Conservation (phyloP, 768 basidiomycete species). For the Xanthoconium stramineum region DNA sequence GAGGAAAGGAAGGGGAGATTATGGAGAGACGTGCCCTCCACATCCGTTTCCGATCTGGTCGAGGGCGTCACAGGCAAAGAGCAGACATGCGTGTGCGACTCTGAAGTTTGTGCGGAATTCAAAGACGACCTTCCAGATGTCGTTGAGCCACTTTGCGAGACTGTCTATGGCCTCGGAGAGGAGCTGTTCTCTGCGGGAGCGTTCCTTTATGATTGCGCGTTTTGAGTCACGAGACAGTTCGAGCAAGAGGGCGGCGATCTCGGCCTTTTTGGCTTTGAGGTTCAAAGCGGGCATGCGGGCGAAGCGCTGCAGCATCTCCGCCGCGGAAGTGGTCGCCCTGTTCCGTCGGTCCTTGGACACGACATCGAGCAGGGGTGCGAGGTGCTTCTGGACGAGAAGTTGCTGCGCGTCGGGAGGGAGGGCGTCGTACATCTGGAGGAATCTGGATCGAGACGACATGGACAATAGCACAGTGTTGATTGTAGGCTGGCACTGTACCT, state of each 20-base stretch:
- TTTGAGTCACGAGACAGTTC: slow-evolving; percentile 56
- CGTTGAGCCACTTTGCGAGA: slow-evolving; percentile 55
- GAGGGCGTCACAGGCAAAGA: slow-evolving; percentile 48
- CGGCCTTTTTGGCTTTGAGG: slow-evolving; percentile 50
- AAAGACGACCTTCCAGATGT: slow-evolving; percentile 61
- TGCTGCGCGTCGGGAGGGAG: slow-evolving; percentile 55
- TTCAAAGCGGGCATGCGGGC: slow-evolving; percentile 47
- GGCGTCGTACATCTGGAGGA: slow-evolving; percentile 44
- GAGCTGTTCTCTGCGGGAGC: slow-evolving; percentile 52
- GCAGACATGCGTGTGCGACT: slow-evolving; percentile 53
- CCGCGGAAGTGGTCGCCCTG: slow-evolving; percentile 40
- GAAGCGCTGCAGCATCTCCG: slow-evolving; percentile 38
- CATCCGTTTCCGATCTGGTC: slow-evolving; percentile 39
- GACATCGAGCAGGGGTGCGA: slow-evolving; percentile 46
- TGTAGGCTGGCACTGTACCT: slow-evolving; percentile 1
- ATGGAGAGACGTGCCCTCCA: slow-evolving; percentile 33
- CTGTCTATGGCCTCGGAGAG: slow-evolving; percentile 54
- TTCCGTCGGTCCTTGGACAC: slow-evolving; percentile 37
- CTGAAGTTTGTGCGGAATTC: slow-evolving; percentile 53
- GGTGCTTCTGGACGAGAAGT: slow-evolving; percentile 45
- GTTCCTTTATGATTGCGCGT: slow-evolving; percentile 48
- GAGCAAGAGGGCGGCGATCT: slow-evolving; percentile 50
- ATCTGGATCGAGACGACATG: slow-evolving; percentile 30
- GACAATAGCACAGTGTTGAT: background rate
- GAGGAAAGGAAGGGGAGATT: slow-evolving; percentile 6